phyloP scores from a whole-genome alignment of 78 protist species.

The Polysphondylium violaceum region DNA sequence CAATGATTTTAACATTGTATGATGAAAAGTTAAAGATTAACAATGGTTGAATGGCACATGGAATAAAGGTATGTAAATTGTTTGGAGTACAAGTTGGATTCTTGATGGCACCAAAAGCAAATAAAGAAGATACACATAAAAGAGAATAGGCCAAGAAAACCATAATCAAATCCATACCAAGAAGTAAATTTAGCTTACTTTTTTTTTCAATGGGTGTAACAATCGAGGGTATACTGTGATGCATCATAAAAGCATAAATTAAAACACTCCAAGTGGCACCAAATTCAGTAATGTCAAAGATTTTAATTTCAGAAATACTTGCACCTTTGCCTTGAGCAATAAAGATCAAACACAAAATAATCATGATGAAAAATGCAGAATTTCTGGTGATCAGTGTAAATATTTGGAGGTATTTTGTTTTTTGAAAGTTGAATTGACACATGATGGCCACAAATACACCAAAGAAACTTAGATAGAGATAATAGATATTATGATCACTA shows the following conservation, averaged over 20 bases:
- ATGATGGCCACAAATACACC: conserved; percentile 65
- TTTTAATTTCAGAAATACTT: conserved; percentile 2
- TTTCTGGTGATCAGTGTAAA: conserved; percentile 73
- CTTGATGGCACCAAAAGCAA: conserved; percentile 80
- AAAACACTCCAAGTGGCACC: conserved; percentile 81
- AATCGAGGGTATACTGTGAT: conserved; percentile 78
- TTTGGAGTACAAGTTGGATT: conserved; percentile 30
- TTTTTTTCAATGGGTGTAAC: conserved; percentile 81
- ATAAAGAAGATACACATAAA: conserved; percentile 77
- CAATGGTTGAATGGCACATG: conserved; percentile 69
- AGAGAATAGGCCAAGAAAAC: conserved; percentile 61
- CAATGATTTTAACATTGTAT: conserved; percentile 64
- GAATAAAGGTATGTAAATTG: conserved; percentile 47
- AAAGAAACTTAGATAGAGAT: conserved; percentile 74
- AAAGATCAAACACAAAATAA: conserved; percentile 65
- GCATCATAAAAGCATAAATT: conserved; percentile 87
- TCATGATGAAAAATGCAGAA: conserved; percentile 84
- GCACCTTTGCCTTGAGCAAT: conserved; percentile 79
- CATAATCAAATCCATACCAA: conserved; percentile 66
- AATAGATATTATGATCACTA: conserved; percentile 17
- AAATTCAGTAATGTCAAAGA: conserved; percentile 33
- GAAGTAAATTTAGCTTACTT: background rate
- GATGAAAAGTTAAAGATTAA: conserved; percentile 55
- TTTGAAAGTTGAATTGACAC: conserved; percentile 72
- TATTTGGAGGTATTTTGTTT: conserved; percentile 84